phyloP scores from a whole-genome alignment of 768 basidiomycete genomes.

The Macrolepiota dolichaula region DNA sequence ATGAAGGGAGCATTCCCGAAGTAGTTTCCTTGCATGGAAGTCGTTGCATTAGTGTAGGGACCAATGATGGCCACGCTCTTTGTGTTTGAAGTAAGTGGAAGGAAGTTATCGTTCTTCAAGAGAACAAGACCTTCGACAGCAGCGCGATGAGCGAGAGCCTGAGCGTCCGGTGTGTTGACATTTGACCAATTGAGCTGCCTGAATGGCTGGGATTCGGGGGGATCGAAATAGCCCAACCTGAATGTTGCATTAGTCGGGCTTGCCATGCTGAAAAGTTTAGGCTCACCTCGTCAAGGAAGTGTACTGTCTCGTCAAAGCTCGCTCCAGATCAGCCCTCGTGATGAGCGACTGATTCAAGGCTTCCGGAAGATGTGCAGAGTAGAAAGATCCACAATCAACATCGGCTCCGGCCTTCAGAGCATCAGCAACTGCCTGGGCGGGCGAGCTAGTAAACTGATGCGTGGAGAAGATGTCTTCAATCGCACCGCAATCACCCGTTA shows the following conservation, averaged over 20 bases:
- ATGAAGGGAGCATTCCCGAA: slow-evolving; percentile 52
- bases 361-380: slow-evolving; percentile 38
- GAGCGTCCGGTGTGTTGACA: slow-evolving; percentile 44
- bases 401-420: slow-evolving; percentile 53
- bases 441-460: slow-evolving; percentile 44
- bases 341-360: slow-evolving; percentile 48
- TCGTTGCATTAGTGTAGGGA: slow-evolving; percentile 55
- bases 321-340: slow-evolving; percentile 38
- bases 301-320: slow-evolving; percentile 43
- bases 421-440: slow-evolving; percentile 44
- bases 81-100: slow-evolving; percentile 45
- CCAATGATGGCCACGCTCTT: slow-evolving; percentile 58
- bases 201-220: slow-evolving; percentile 44
- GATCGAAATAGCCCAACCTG: slow-evolving; percentile 59
- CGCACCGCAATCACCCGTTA: slow-evolving; percentile 57
- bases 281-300: slow-evolving; percentile 49
- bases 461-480: slow-evolving; percentile 46
- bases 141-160: slow-evolving; percentile 45
- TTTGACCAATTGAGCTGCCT: slow-evolving; percentile 45
- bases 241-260: background rate
- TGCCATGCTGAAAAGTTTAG: background rate
- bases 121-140: slow-evolving; percentile 55
- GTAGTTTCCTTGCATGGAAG: slow-evolving; percentile 58
- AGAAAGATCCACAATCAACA: slow-evolving; percentile 51
- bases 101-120: slow-evolving; percentile 59